Evolutionary conservation across 768 basidiomycete species (phyloP), one percentile per base, ranked within the genome.

Genomic region (Lentinula raphanica): DNA sequence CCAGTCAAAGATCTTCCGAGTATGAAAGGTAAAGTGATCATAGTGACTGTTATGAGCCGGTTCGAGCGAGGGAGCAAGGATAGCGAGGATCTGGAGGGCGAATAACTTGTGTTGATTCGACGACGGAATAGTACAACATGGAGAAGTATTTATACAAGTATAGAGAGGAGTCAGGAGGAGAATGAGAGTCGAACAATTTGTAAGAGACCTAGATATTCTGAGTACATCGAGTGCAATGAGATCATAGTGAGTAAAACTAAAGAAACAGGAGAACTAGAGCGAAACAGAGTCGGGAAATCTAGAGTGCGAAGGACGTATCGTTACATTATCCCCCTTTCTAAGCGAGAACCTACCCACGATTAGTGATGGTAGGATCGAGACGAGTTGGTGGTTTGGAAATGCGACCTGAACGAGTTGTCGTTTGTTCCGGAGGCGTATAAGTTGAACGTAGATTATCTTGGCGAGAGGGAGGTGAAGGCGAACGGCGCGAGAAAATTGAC

Each of bases 401-500:
- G 21, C 62, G n/a, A 49, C 64, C 58, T 11, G 51, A 42, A 45
- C 27, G 51, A 29, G 63, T 63, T n/a, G 56, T 60, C 0, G 60
- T 65, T 29, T 59, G 58, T 19, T n/a, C 2, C 1, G 54, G 59
- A 1, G 62, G 62, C n/a, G 31, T 19, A 27, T 64, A 64, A 15
- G 28, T 15, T 5, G 36, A 23, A 11, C 40, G 38, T 5, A 39
- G 40, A 45, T 45, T 39, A 8, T 7, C 17, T 19, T 21, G 35
- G 2, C 15, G 19, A 7, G 31, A n/a, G 9, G 6, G 2, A 3
- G 51, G 51, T 3, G 51, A 54, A 23, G 35, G 12, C 2, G 51
- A 19, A 39, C 36, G 35, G n/a, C 25, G 49, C 21, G 49, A 6
- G 11, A 19, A 19, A 50, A 13, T 11, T 27, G 49, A 19, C 6